Conservation (phyloP, 2,329 filamentous ascomycete species). For the Paecilomyces formosus region DNA sequence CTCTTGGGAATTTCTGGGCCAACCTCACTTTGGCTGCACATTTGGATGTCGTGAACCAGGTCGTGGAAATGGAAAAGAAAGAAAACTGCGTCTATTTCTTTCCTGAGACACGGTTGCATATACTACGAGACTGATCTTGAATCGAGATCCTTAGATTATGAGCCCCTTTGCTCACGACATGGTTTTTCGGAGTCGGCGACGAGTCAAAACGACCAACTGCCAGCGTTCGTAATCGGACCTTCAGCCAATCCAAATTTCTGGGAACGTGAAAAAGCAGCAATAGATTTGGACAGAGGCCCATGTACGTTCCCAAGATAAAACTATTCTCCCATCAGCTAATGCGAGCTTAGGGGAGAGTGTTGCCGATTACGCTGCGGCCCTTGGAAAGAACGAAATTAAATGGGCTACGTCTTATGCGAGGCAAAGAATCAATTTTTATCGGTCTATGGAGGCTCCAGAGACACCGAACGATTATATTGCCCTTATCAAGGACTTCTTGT, state of each 20-base stretch:
- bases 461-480: slow-evolving; percentile 6
- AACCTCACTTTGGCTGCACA: too few relatives aligned
- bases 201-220: not conserved
- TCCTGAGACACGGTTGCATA: slow-evolving; percentile 14
- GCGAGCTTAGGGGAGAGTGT: slow-evolving; percentile 3
- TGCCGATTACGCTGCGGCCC: slow-evolving; percentile 6
- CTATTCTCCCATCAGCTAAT: not conserved
- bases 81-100: slow-evolving; percentile 11
- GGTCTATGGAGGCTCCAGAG: slow-evolving; percentile 6
- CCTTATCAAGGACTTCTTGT: slow-evolving; percentile 4
- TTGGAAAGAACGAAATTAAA: slow-evolving; percentile 9
- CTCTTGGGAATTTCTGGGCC: slow-evolving; percentile 23
- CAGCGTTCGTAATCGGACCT: slow-evolving; percentile 7
- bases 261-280: slow-evolving; percentile 3
- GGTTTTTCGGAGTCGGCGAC: not conserved
- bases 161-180: too few relatives aligned
- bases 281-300: slow-evolving; percentile 9
- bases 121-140: slow-evolving; percentile 12
- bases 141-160: not conserved
- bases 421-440: slow-evolving; percentile 10
- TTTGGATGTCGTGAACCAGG: slow-evolving; percentile 9
- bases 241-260: slow-evolving; percentile 7
- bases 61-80: slow-evolving; percentile 15
- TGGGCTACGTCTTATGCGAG: slow-evolving; percentile 7
- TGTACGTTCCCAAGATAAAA: slow-evolving; percentile 4